Evolutionary conservation across 1,139 yeast genomes (phyloP).

Genomic region (Fermentozyma sake): DNA sequence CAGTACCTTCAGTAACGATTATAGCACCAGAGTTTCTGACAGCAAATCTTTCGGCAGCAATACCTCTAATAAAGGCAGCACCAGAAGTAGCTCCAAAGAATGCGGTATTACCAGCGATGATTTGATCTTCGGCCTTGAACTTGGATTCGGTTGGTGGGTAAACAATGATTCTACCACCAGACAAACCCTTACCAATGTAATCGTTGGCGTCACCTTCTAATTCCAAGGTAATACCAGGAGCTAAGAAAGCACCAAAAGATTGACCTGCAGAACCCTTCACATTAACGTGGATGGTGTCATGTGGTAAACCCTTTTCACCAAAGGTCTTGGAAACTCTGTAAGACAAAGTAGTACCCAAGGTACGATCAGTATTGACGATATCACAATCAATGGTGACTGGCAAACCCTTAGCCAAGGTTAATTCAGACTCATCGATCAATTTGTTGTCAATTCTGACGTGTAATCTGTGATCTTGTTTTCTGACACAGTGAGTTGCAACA

Average conservation of each 20-base stretch:
- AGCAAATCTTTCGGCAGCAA: conserved; percentile 97
- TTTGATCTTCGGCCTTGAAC: conserved; percentile 94
- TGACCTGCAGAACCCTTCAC: conserved; percentile 95
- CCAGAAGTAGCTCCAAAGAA: conserved; percentile 98
- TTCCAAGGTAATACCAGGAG: conserved; percentile 92
- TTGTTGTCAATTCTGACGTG: conserved; percentile 94
- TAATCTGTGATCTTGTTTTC: conserved; percentile 91
- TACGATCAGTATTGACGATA: conserved; percentile 93
- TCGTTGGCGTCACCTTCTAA: conserved; percentile 97
- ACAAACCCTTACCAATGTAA: conserved; percentile 94
- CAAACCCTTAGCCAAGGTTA: conserved; percentile 87
- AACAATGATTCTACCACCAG: conserved; percentile 90
- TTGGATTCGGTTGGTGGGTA: conserved; percentile 83
- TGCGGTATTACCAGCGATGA: conserved; percentile 95
- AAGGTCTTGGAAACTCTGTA: conserved; percentile 89
- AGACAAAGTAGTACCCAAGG: conserved; percentile 90
- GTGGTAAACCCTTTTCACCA: conserved; percentile 92
- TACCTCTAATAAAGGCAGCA: conserved; percentile 88
- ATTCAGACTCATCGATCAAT: conserved; percentile 91
- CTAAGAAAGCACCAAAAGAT: conserved; percentile 96
- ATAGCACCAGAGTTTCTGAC: conserved; percentile 98
- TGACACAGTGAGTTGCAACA: conserved; percentile 87
- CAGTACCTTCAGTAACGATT: conserved; percentile 94
- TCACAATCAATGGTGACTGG: conserved; percentile 93
- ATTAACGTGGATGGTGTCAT: conserved; percentile 92